A percentile compares a stretch with the other conserved stretches of the same genome.
Conservation (phyloP, 108 stramenopile species). For the Schizochytrium sp. region DNA sequence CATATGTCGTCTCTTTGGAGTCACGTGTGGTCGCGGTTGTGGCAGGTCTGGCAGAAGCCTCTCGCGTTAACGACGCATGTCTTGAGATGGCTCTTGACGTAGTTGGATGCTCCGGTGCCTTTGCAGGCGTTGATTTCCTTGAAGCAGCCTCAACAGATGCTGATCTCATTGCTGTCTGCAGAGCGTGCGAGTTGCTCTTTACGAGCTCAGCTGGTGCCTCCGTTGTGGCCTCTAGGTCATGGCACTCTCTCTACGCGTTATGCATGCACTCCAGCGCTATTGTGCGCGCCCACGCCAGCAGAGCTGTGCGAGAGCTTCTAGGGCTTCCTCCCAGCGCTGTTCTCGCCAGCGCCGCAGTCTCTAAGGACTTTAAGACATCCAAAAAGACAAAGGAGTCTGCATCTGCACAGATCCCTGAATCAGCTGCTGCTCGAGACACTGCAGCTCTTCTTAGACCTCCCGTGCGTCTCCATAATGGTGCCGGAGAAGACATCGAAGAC, state of each 20-base stretch:
- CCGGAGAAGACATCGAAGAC: background rate
- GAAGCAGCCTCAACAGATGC: background rate
- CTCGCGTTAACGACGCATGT: conserved; percentile 25
- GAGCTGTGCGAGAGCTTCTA: conserved; percentile 15
- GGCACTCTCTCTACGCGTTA: background rate
- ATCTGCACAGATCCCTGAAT: background rate
- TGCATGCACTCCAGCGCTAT: background rate
- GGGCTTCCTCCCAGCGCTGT: background rate
- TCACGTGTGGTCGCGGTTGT: background rate
- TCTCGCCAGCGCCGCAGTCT: no score
- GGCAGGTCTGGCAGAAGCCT: background rate
- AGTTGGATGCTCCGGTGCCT: background rate
- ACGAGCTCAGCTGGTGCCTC: conserved; percentile 13
- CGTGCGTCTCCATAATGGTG: background rate
- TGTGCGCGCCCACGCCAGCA: conserved; percentile 24
- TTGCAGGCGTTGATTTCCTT: background rate
- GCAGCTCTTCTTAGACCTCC: background rate
- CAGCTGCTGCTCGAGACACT: background rate
- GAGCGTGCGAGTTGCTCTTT: conserved; percentile 26
- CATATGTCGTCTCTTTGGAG: no score
- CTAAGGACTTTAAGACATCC: no score
- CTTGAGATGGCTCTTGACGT: background rate
- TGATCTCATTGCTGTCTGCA: background rate
- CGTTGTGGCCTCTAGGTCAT: background rate
- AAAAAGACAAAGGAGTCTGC: no score